Conservation (phyloP, 345 rosid species). For the Leavenworthia alabamica region DNA sequence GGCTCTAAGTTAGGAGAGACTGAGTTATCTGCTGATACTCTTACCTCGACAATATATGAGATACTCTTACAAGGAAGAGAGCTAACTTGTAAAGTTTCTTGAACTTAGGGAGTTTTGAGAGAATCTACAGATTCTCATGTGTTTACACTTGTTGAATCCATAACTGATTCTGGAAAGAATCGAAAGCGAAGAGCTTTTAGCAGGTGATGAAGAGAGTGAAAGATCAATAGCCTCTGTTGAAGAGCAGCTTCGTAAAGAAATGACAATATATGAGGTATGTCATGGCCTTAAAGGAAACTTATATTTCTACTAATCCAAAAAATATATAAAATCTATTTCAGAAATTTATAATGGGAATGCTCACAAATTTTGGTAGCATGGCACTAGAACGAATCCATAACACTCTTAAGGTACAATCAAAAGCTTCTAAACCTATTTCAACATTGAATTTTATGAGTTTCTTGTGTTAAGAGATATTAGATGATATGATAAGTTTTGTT, state of each 20-base stretch:
- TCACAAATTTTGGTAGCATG: conserved; percentile 90
- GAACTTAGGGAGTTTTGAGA: conserved; percentile 64
- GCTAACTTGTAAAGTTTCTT: conserved; percentile 6
- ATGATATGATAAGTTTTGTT: not conserved
- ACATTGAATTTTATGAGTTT: too few species aligned
- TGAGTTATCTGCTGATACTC: conserved; percentile 50
- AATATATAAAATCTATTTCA: conserved; percentile 34
- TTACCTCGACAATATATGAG: conserved; percentile 75
- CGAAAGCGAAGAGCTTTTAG: conserved; percentile 54
- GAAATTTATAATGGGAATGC: conserved; percentile 97
- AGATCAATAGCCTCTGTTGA: conserved; percentile 70
- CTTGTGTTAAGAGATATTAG: not conserved
- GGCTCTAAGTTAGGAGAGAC: conserved; percentile 41
- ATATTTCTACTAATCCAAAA: not conserved
- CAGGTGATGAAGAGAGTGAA: conserved; percentile 79
- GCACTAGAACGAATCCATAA: conserved; percentile 83
- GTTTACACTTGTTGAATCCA: conserved; percentile 62
- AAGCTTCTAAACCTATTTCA: not conserved
- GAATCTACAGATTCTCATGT: conserved; percentile 55
- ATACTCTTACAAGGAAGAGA: too few species aligned
- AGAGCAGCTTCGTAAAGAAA: conserved; percentile 85
- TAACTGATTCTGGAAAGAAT: conserved; percentile 52
- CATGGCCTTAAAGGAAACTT: not conserved
- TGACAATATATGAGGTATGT: conserved; percentile 81
- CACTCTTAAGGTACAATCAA: conserved; percentile 63